Conservation (phyloP, 345 rosid genomes). For the Brassica incana region DNA sequence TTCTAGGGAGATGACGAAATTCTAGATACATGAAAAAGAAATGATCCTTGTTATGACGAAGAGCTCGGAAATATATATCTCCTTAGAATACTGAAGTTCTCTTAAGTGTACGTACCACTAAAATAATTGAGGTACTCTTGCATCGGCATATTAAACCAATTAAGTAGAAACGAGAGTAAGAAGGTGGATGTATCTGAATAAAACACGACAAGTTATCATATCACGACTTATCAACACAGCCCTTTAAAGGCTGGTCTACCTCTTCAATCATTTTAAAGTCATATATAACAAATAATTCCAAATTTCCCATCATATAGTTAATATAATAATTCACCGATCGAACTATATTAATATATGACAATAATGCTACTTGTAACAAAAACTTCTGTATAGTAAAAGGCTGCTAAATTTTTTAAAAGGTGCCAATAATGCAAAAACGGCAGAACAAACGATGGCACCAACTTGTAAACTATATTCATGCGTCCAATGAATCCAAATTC, state of each 20-base stretch:
- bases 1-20: not conserved
- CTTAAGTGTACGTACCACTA: not conserved
- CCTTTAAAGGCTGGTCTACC: not conserved
- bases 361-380: not conserved
- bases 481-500: not conserved
- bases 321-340: not conserved
- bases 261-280: not conserved
- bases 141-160: not conserved
- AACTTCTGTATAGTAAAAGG: not conserved
- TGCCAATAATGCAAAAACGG: not conserved
- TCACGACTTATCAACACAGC: not conserved
- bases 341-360: not conserved
- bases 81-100: not conserved
- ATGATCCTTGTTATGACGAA: not conserved
- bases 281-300: not conserved
- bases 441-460: not conserved
- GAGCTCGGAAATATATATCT: too few species aligned
- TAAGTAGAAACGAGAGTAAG: not conserved
- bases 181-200: not conserved
- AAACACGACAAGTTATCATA: conserved; percentile 9
- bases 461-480: not conserved
- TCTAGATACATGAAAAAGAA: not conserved
- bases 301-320: not conserved
- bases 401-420: not conserved
- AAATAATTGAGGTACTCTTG: not conserved